These are phyloP conservation scores for Tylopilus felleus DNA, from an alignment of 768 basidiomycete genomes.

Conservation along the genomic window DNA sequence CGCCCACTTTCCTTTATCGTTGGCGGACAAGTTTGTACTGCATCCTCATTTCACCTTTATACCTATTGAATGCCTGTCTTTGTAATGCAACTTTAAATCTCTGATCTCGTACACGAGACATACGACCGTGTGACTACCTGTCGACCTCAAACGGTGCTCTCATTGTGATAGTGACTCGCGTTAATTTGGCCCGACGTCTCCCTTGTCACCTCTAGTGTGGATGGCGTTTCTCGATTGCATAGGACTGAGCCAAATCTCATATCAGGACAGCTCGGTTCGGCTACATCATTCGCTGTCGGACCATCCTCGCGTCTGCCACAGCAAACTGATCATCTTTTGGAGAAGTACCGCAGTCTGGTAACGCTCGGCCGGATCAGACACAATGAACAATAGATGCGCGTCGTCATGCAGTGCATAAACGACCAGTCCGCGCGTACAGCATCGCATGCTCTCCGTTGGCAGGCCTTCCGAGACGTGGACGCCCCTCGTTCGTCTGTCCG, in stretches of 20 bases:
- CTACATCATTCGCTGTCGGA: neutral
- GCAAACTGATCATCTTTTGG: neutral
- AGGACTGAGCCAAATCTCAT: neutral
- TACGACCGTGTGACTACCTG: too few relatives aligned
- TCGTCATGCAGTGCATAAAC: constrained; percentile 27
- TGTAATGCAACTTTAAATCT: constrained; percentile 19
- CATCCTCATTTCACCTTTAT: neutral
- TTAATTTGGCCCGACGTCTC: neutral
- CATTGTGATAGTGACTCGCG: neutral
- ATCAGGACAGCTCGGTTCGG: neutral
- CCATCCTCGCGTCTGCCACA: neutral
- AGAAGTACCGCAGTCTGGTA: constrained; percentile 35
- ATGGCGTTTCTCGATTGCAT: neutral
- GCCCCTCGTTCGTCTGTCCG: neutral
- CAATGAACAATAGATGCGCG: constrained; percentile 53
- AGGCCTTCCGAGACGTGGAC: constrained; percentile 9
- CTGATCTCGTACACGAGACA: too few relatives aligned
- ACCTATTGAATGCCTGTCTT: constrained; percentile 35
- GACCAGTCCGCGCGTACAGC: too few relatives aligned
- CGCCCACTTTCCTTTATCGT: neutral
- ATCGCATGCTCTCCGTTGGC: too few relatives aligned
- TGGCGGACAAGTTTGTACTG: neutral
- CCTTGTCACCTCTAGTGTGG: neutral
- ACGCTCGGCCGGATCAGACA: constrained; percentile 44
- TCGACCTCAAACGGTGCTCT: neutral